phyloP scores from a whole-genome alignment of 352 stramenopile genomes.

The Phytopythium montanum region DNA sequence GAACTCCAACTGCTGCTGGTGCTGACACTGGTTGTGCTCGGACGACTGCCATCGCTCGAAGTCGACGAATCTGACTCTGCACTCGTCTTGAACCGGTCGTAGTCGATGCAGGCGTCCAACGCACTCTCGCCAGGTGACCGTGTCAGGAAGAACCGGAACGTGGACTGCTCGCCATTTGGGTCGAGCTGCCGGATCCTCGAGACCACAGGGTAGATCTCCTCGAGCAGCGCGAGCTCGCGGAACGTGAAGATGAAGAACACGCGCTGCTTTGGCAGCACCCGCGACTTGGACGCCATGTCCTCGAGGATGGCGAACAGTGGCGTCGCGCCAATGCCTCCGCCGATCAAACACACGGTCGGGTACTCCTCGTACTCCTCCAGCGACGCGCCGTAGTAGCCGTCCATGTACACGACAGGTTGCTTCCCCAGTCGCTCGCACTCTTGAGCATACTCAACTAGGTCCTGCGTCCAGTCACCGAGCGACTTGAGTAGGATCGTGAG shows the following conservation, averaged over 20 bases:
- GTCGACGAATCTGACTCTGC: not conserved
- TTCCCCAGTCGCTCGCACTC: slow-evolving; percentile 19
- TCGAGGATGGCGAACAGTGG: slow-evolving; percentile 53
- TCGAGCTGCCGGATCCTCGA: slow-evolving; percentile 25
- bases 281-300: slow-evolving; percentile 23
- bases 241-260: slow-evolving; percentile 41
- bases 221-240: slow-evolving; percentile 32
- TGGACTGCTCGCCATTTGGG: slow-evolving; percentile 15
- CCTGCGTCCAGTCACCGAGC: slow-evolving; percentile 42
- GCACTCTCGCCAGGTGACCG: slow-evolving; percentile 13
- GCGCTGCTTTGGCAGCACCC: slow-evolving; percentile 15
- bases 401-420: slow-evolving; percentile 40
- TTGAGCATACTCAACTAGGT: slow-evolving; percentile 33
- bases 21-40: not conserved
- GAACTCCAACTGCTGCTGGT: not conserved
- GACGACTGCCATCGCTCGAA: not conserved
- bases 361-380: slow-evolving; percentile 40
- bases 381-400: slow-evolving; percentile 52
- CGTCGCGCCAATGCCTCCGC: slow-evolving; percentile 47
- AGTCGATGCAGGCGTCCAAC: slow-evolving; percentile 24
- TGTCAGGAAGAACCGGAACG: slow-evolving; percentile 30
- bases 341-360: slow-evolving; percentile 37
- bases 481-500: slow-evolving; percentile 51
- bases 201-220: slow-evolving; percentile 36
- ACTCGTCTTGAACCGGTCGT: slow-evolving; percentile 15